These are phyloP conservation scores for Evernia prunastri DNA, from an alignment of 495 filamentous ascomycete species.

Conservation along the genomic window DNA sequence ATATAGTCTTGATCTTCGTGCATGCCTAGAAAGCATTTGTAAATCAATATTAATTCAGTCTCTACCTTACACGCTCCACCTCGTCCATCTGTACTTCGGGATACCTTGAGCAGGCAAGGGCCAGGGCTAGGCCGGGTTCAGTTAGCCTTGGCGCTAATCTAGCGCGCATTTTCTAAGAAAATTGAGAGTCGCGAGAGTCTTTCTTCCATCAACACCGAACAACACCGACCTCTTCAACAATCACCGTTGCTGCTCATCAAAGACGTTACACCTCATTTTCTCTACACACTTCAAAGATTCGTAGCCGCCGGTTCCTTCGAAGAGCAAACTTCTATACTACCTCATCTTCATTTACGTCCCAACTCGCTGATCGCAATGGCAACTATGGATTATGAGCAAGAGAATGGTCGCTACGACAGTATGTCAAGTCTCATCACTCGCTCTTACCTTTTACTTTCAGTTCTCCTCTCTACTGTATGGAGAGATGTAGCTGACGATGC, in stretches of 20 bases:
- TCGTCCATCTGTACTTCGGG: background rate
- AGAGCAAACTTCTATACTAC: background rate
- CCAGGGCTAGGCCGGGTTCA: background rate
- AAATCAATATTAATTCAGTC: no score
- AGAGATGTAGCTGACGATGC: slow-evolving; percentile 14
- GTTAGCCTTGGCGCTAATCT: slow-evolving; percentile 13
- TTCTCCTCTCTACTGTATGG: background rate
- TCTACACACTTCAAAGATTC: background rate
- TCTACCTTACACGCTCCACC: no score
- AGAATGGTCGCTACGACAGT: slow-evolving; percentile 83
- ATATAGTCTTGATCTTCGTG: background rate
- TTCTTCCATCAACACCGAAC: slow-evolving; percentile 14
- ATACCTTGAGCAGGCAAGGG: no score
- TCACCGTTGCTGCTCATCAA: background rate
- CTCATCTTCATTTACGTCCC: background rate
- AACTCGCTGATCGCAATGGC: slow-evolving; percentile 34
- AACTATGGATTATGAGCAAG: slow-evolving; percentile 76
- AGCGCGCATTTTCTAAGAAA: slow-evolving; percentile 4
- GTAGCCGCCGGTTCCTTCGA: background rate
- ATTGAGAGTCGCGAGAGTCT: slow-evolving; percentile 13
- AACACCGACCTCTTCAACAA: slow-evolving; percentile 5
- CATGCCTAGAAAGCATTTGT: background rate
- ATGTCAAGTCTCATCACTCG: slow-evolving; percentile 35
- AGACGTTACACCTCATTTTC: background rate
- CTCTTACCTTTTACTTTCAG: slow-evolving; percentile 4